Base-by-base conservation (phyloP, 768 basidiomycete genomes). In the Mycena sanguinolenta region DNA sequence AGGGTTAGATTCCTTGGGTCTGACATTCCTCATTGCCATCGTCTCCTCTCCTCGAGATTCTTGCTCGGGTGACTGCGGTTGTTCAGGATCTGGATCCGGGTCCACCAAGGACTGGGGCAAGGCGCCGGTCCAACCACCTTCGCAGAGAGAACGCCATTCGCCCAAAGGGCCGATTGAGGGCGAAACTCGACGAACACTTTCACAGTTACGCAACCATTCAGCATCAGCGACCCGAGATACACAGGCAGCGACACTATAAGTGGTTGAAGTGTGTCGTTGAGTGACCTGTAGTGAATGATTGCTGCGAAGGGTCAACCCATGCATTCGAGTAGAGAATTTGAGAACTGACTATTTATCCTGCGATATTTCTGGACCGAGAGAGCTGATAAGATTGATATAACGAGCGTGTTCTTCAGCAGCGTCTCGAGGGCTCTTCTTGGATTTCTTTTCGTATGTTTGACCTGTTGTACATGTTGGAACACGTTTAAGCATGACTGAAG, bases 381-480 rank as follows among this genome's bases (percentile, higher is more conserved):
- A 82, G 74, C 87, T 91, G 67, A 95, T 89, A 1, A 94, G 82
- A 74, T 89, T 89, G 69, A 95, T 89, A 77, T 95, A 95, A 21
- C 91, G 88, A 57, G 89, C 87, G 76, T 95, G 94, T 74, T 95
- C 94, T 34, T 94, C 93, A 10, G 82, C 82, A 7, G 86, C 89
- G 73, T 95, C 92, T 23, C 84, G 84, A 13, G 89, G 79, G 54
- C 87, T 91, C 81, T 90, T 92, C 85, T 93, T 94, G 32, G 90
- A 86, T 77, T 93, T 95, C 84, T 92, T 93, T 83, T 95, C 93
- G 60, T 92, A 95, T 17, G 78, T 71, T 76, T 90, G 90, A 67
- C 93, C 94, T 93, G 42, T 72, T 32, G 44, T 58, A 55, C 39
- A 3, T 38, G 42, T 32, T 27, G n/a, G 36, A 59, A 63, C 21